Percentiles rank a stretch among this genome's conserved stretches.
Conservation (phyloP, 352 stramenopile genomes). For the Peronospora tabacina region DNA sequence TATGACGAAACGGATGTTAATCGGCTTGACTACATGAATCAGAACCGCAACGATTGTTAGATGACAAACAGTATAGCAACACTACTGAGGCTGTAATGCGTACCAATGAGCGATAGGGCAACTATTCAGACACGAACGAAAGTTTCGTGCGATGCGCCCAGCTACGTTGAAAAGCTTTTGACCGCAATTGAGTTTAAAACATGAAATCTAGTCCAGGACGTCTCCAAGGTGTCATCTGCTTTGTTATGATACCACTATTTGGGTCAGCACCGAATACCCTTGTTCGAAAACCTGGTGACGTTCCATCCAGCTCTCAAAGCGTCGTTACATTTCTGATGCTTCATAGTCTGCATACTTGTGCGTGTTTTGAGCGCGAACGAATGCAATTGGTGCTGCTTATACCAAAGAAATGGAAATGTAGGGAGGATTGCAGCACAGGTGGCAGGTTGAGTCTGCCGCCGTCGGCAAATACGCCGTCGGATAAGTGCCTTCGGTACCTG, state of each 20-base stretch:
- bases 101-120: constrained; percentile 86
- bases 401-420: constrained; percentile 38
- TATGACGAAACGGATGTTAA: constrained; percentile 68
- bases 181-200: constrained; percentile 91
- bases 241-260: constrained; percentile 25
- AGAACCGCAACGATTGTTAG: constrained; percentile 4
- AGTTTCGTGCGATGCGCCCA: constrained; percentile 82
- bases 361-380: no score
- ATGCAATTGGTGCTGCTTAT: constrained; percentile 20
- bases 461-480: constrained; percentile 8
- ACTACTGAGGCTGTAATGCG: constrained; percentile 67
- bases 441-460: neutral
- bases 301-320: no score
- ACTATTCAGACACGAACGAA: constrained; percentile 86
- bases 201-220: constrained; percentile 76
- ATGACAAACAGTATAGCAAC: constrained; percentile 5
- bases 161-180: constrained; percentile 91
- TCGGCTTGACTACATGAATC: constrained; percentile 30
- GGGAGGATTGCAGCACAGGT: constrained; percentile 34
- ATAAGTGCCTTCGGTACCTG: neutral
- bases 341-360: no score
- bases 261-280: constrained; percentile 28
- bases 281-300: no score
- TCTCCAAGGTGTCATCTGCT: constrained; percentile 24
- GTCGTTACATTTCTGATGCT: no score